phyloP scores from a whole-genome alignment of 176 grass and related monocot genomes.

The Alloteropsis semialata region DNA sequence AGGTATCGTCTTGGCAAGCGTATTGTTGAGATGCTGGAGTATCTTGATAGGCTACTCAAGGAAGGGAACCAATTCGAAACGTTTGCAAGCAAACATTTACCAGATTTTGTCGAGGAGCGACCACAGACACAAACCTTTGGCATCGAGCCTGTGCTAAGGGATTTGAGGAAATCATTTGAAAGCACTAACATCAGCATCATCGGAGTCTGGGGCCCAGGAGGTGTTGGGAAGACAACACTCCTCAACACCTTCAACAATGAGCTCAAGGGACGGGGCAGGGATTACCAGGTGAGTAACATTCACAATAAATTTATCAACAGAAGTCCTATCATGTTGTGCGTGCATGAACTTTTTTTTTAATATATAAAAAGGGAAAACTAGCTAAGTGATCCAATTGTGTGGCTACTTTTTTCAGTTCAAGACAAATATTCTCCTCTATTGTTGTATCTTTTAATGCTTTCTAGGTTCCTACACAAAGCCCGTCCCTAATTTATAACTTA shows the following conservation, averaged over 20 bases:
- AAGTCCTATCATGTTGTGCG: too few relatives aligned
- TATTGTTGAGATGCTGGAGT: conserved; percentile 20
- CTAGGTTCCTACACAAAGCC: too few relatives aligned
- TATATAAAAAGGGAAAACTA: too few relatives aligned
- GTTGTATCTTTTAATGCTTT: not conserved
- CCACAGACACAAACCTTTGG: conserved; percentile 39
- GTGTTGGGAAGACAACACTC: conserved; percentile 64
- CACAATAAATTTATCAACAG: not conserved
- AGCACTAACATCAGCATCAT: conserved; percentile 29
- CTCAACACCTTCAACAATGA: conserved; percentile 52
- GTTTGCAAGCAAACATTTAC: conserved; percentile 21
- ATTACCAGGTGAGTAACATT: conserved; percentile 25
- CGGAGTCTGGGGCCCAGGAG: conserved; percentile 54
- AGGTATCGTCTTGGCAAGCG: conserved; percentile 23
- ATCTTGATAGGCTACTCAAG: conserved; percentile 12
- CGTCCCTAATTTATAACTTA: too few relatives aligned
- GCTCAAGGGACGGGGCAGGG: conserved; percentile 14
- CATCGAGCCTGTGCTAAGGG: conserved; percentile 1
- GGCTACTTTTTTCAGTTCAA: too few relatives aligned
- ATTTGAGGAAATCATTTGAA: not conserved
- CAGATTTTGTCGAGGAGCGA: conserved; percentile 3
- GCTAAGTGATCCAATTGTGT: too few relatives aligned
- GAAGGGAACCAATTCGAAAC: conserved; percentile 22
- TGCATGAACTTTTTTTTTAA: too few relatives aligned
- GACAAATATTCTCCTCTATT: too few relatives aligned